Conservation (phyloP, 2,329 filamentous ascomycete species). For the Amesomyces nigricolor region DNA sequence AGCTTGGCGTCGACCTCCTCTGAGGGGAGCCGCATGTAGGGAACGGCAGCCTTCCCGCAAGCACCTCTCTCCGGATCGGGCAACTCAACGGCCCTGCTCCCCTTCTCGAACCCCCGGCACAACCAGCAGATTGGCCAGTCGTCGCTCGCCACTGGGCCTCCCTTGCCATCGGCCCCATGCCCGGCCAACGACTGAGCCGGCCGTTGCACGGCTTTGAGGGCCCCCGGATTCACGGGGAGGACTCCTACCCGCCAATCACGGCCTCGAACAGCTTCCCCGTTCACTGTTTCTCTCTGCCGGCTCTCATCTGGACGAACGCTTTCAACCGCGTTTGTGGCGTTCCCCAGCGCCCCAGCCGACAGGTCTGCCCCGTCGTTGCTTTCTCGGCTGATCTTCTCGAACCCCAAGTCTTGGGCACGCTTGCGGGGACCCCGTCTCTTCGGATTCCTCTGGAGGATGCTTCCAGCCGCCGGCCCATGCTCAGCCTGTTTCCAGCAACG, state of each 20-base stretch:
- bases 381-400: slow-evolving; percentile 4
- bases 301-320: slow-evolving; percentile 4
- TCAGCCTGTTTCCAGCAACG: slow-evolving; percentile 1
- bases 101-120: slow-evolving; percentile 14
- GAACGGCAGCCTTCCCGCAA: neutral
- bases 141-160: neutral
- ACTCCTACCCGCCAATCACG: slow-evolving; percentile 21
- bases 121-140: slow-evolving; percentile 1
- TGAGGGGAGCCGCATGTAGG: slow-evolving; percentile 13
- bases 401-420: neutral
- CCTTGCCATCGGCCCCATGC: slow-evolving; percentile 1
- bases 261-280: neutral
- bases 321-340: slow-evolving; percentile 11
- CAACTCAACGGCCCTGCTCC: slow-evolving; percentile 12
- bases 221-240: slow-evolving; percentile 19
- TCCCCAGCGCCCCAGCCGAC: neutral
- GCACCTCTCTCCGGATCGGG: neutral
- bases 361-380: neutral
- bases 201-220: neutral
- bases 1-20: neutral
- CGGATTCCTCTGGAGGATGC: neutral
- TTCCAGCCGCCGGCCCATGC: slow-evolving; percentile 15
- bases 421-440: neutral
- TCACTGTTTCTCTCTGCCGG: slow-evolving; percentile 1
- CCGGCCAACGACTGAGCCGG: neutral